These are phyloP conservation scores for Globisporangium acanthophoron DNA, from an alignment of 352 stramenopile species.

Conservation along the genomic window DNA sequence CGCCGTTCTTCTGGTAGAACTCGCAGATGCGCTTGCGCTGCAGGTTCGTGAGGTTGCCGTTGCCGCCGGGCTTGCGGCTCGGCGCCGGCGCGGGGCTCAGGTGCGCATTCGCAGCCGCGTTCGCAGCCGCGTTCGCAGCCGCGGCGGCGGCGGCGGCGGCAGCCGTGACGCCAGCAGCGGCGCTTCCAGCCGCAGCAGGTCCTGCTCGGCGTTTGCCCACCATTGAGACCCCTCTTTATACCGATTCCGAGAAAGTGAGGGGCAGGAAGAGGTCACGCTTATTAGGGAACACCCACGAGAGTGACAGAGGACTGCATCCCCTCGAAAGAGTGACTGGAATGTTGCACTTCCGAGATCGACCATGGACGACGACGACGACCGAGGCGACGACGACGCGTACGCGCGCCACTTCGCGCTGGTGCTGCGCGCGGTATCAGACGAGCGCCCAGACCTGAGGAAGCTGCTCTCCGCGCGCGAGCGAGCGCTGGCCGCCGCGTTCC, in stretches of 20 bases:
- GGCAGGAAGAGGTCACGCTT: neutral
- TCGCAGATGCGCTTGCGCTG: conserved; percentile 83
- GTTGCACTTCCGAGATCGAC: neutral
- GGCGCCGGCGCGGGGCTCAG: neutral
- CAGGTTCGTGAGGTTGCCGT: conserved; percentile 81
- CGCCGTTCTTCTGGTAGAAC: conserved; percentile 75
- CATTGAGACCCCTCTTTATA: neutral
- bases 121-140: neutral
- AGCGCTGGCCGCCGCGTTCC: conserved; percentile 33
- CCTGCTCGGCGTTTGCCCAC: neutral
- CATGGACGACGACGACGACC: neutral
- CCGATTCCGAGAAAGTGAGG: neutral
- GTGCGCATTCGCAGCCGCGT: neutral
- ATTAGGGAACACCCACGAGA: too few relatives aligned
- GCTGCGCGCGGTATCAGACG: conserved; percentile 30
- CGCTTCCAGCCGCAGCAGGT: neutral
- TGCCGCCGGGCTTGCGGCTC: conserved; percentile 20
- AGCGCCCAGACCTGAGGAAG: conserved; percentile 39
- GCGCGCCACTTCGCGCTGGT: conserved; percentile 57
- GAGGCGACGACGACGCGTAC: conserved; percentile 47
- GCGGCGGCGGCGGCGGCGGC: conserved; percentile 28
- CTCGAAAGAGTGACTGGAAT: neutral
- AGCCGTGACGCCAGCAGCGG: neutral
- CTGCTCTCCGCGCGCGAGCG: conserved; percentile 48
- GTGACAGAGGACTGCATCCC: too few relatives aligned